These are phyloP conservation scores for Verticillium albo-atrum DNA, from an alignment of 2,329 filamentous ascomycete species.

Conservation along the genomic window DNA sequence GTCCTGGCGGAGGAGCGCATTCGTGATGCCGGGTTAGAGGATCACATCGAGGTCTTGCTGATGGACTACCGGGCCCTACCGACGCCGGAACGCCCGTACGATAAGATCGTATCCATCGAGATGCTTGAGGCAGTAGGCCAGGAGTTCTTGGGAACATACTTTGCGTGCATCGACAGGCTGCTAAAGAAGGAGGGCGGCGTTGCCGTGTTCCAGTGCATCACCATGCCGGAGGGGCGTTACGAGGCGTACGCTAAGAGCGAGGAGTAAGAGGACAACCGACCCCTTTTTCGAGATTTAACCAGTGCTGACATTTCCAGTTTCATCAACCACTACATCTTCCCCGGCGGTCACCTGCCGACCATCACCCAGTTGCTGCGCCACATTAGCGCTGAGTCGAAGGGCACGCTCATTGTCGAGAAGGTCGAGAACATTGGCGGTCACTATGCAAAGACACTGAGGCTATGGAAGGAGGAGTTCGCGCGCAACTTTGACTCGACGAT, in stretches of 20 bases:
- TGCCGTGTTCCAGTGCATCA: constrained; percentile 72
- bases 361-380: constrained; percentile 52
- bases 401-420: constrained; percentile 60
- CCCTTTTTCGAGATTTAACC: neutral
- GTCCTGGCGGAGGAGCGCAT: constrained; percentile 62
- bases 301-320: constrained; percentile 47
- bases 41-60: constrained; percentile 60
- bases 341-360: constrained; percentile 66
- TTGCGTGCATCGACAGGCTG: constrained; percentile 56
- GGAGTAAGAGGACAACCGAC: constrained; percentile 42
- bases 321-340: constrained; percentile 74
- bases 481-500: constrained; percentile 58
- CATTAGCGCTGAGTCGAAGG: constrained; percentile 56
- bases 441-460: constrained; percentile 63
- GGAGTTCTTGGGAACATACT: constrained; percentile 65
- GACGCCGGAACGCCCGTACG: constrained; percentile 49
- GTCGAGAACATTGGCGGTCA: constrained; percentile 72
- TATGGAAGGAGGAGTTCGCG: constrained; percentile 66
- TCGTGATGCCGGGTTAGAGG: constrained; percentile 50
- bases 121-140: constrained; percentile 73
- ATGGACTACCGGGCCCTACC: constrained; percentile 65
- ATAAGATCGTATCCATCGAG: constrained; percentile 71
- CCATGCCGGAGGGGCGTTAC: constrained; percentile 67
- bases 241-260: constrained; percentile 61
- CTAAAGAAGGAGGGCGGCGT: constrained; percentile 63